A percentile compares a stretch with the other conserved stretches of the same genome.
These are phyloP conservation scores for Penicillium italicum DNA, from an alignment of 2,329 filamentous ascomycete genomes.

Conservation along the genomic window DNA sequence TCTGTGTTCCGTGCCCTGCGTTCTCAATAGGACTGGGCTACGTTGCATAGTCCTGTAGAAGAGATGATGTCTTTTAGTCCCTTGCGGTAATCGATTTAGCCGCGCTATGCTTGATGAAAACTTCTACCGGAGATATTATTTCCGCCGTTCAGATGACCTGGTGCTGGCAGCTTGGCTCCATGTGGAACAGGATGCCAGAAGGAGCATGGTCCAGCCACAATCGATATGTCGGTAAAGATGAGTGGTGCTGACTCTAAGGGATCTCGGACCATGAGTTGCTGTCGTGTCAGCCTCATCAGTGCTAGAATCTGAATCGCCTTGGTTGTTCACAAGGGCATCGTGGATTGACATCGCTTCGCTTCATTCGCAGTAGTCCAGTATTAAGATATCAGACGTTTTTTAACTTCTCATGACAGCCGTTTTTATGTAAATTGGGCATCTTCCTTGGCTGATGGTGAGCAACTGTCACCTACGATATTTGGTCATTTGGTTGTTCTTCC, in stretches of 20 bases:
- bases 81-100: slow-evolving; percentile 15
- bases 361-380: slow-evolving; percentile 8
- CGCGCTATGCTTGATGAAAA: slow-evolving; percentile 10
- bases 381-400: neutral
- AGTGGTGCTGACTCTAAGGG: neutral
- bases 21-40: slow-evolving; percentile 6
- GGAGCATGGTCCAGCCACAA: slow-evolving; percentile 1
- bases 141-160: slow-evolving; percentile 19
- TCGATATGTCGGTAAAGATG: neutral
- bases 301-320: slow-evolving; percentile 1
- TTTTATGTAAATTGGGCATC: neutral
- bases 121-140: slow-evolving; percentile 4
- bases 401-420: slow-evolving; percentile 6
- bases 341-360: slow-evolving; percentile 21
- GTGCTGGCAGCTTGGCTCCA: slow-evolving; percentile 6
- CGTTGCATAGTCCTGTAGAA: neutral
- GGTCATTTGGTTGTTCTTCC: slow-evolving; percentile 9
- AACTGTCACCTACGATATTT: neutral
- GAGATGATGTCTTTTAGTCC: neutral
- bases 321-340: slow-evolving; percentile 16
- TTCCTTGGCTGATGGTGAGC: neutral
- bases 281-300: slow-evolving; percentile 13
- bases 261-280: neutral
- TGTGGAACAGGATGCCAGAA: slow-evolving; percentile 12
- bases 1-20: slow-evolving; percentile 1